phyloP scores from a whole-genome alignment of 164 flowering plant species.

The Vitis labrusca region DNA sequence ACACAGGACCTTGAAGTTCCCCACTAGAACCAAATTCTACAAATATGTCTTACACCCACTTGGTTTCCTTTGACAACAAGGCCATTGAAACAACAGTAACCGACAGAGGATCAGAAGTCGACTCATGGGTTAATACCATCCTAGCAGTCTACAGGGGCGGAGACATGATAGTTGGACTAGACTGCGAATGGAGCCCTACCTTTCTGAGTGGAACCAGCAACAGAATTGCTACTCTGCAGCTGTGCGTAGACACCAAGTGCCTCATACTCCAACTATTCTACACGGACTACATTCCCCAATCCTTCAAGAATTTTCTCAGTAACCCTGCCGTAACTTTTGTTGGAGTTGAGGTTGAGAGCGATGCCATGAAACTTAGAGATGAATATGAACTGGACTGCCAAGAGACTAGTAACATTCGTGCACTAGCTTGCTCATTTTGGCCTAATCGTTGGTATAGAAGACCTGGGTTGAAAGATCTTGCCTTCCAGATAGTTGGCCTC shows the following conservation, averaged over 20 bases:
- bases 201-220: background rate
- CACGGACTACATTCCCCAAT: constrained; percentile 16
- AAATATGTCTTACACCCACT: too few relatives aligned
- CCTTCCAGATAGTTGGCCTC: constrained; percentile 17
- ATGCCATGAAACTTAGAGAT: constrained; percentile 3
- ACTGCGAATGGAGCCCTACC: too few relatives aligned
- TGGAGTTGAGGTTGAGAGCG: constrained; percentile 12
- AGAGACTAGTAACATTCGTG: constrained; percentile 9
- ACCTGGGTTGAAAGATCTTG: constrained; percentile 33
- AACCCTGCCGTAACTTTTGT: constrained; percentile 12
- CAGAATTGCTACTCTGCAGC: constrained; percentile 21
- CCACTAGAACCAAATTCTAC: too few relatives aligned
- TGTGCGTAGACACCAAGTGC: constrained; percentile 22
- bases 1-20: too few relatives aligned
- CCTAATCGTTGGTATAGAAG: constrained; percentile 8
- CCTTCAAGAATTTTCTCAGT: constrained; percentile 8
- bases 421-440: constrained; percentile 7
- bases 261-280: constrained; percentile 23
- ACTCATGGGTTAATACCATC: too few relatives aligned
- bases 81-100: too few relatives aligned
- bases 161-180: too few relatives aligned
- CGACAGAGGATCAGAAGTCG: too few relatives aligned
- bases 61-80: too few relatives aligned
- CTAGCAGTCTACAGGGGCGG: too few relatives aligned
- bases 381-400: constrained; percentile 14